Conservation (phyloP, 2,329 filamentous ascomycete genomes). For the Diaporthe velutina region DNA sequence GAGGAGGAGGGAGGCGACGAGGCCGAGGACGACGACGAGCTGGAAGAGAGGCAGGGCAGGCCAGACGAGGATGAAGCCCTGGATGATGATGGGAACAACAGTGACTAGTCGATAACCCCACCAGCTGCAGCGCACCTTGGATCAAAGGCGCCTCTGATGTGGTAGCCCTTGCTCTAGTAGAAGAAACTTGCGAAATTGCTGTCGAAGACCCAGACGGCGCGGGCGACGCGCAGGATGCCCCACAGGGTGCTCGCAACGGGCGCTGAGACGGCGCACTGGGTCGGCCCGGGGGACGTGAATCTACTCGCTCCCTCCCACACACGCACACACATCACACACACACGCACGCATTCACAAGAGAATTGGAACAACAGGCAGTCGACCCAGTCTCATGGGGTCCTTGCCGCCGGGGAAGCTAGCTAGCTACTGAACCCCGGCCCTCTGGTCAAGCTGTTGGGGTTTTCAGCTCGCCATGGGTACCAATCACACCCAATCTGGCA, state of each 20-base stretch:
- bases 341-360: neutral
- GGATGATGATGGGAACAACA: slow-evolving; percentile 71
- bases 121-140: neutral
- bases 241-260: neutral
- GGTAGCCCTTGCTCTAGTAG: too few species aligned
- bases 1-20: slow-evolving; percentile 58
- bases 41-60: slow-evolving; percentile 57
- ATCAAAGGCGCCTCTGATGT: neutral
- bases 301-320: too few species aligned
- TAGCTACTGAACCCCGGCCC: neutral
- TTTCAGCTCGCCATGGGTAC: slow-evolving; percentile 12
- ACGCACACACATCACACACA: too few species aligned
- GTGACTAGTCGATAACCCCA: slow-evolving; percentile 56
- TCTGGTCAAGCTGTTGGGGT: neutral
- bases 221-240: too few species aligned
- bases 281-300: neutral
- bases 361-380: too few species aligned
- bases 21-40: slow-evolving; percentile 66
- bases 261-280: neutral
- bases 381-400: neutral
- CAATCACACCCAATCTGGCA: neutral
- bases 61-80: slow-evolving; percentile 72
- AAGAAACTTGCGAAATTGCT: neutral
- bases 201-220: neutral
- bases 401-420: neutral